phyloP scores from a whole-genome alignment of 257 asterid species.

The Solanum bukasovii region DNA sequence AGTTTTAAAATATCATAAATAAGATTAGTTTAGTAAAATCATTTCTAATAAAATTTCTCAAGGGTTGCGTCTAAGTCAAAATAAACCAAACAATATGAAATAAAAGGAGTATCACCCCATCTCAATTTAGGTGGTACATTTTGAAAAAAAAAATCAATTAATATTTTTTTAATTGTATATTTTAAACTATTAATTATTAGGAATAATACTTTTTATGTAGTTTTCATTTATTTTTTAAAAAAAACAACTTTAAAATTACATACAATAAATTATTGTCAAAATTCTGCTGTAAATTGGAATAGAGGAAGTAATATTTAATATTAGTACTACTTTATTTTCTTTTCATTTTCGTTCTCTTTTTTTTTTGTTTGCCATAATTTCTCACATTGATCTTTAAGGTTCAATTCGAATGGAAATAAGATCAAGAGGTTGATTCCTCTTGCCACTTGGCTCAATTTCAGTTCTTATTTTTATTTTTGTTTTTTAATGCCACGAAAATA shows the following conservation, averaged over 20 bases:
- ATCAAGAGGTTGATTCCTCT: background rate
- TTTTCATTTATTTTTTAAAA: no score
- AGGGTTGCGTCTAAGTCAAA: no score
- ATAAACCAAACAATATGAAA: no score
- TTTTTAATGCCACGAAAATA: background rate
- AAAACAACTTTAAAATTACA: background rate
- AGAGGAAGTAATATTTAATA: background rate
- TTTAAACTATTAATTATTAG: no score
- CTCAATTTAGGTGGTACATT: background rate
- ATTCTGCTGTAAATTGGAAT: background rate
- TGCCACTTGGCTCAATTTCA: background rate
- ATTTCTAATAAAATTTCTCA: no score
- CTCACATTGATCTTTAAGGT: background rate
- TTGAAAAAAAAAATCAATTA: no score
- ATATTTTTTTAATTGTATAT: no score
- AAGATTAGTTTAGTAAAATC: no score
- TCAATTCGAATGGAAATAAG: background rate
- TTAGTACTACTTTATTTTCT: background rate
- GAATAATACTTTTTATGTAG: no score
- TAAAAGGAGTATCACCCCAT: background rate
- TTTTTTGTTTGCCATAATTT: background rate
- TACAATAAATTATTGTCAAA: background rate
- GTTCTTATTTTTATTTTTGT: background rate
- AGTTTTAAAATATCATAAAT: no score
- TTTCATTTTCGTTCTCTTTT: background rate